These are phyloP conservation scores for Vitis hybrid DNA, from an alignment of 177 flowering plant species.

Conservation along the genomic window DNA sequence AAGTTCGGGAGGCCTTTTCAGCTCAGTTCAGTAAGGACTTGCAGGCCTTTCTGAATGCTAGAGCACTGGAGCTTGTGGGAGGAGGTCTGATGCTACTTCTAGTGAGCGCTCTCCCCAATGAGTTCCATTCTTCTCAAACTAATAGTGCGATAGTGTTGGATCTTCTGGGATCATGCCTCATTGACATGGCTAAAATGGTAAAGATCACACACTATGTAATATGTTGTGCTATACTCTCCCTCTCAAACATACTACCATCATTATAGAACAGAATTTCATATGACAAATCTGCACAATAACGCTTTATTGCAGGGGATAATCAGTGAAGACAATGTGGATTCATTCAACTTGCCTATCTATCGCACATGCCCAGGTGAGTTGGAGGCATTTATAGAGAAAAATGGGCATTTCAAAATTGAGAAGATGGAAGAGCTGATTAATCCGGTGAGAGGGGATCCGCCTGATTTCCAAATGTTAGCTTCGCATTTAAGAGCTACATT, in stretches of 20 bases:
- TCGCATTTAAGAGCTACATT: no score
- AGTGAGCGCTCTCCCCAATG: no score
- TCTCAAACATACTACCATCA: not conserved
- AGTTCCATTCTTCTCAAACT: no score
- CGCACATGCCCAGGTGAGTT: no score
- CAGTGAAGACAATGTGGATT: not conserved
- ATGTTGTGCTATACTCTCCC: not conserved
- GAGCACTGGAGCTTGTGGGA: not conserved
- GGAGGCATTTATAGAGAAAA: no score
- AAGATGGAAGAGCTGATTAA: no score
- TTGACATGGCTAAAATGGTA: slow-evolving; percentile 1
- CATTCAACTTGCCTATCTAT: not conserved
- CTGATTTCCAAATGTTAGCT: no score
- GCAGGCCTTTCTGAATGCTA: not conserved
- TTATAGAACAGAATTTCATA: not conserved
- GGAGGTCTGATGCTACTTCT: not conserved
- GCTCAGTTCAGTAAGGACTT: not conserved
- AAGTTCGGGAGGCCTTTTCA: not conserved
- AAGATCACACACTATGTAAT: not conserved
- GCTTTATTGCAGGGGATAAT: not conserved
- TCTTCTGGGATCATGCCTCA: not conserved
- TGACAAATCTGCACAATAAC: not conserved
- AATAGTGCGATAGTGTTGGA: no score
- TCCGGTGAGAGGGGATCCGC: no score
- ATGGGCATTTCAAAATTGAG: no score